Conservation (phyloP, 2,329 filamentous ascomycete species). For the Aureobasidium leucospermi region DNA sequence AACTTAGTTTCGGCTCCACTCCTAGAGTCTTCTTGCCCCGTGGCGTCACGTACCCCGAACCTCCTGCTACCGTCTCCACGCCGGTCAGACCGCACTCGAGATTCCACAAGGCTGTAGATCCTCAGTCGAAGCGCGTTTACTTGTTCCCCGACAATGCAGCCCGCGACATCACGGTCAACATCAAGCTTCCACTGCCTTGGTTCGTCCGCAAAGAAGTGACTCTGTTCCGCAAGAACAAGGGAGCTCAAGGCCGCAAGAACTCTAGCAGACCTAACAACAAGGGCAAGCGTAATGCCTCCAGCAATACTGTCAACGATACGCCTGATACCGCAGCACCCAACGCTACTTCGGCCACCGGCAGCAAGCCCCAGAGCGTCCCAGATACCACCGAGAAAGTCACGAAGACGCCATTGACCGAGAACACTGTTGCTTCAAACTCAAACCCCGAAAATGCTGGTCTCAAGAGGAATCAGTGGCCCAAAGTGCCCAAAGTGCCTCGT, state of each 20-base stretch:
- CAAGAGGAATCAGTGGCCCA: not conserved
- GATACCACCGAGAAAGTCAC: not conserved
- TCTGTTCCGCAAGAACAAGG: not conserved
- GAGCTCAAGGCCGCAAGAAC: not conserved
- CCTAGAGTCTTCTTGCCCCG: conserved; percentile 30
- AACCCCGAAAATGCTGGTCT: not conserved
- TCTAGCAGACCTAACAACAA: conserved; percentile 6
- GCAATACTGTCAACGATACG: not conserved
- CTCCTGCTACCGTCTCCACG: not conserved
- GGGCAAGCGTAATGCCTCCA: conserved; percentile 8
- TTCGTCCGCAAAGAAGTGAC: not conserved
- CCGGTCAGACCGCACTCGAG: not conserved
- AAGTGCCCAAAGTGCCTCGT: not conserved
- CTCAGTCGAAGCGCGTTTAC: not conserved
- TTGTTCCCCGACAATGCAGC: not conserved
- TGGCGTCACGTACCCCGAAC: conserved; percentile 19
- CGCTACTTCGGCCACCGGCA: not conserved
- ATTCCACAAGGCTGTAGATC: not conserved
- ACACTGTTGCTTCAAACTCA: not conserved
- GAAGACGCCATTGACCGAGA: not conserved
- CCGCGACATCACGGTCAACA: conserved; percentile 1
- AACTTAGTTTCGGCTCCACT: conserved; percentile 41
- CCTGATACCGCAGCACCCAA: not conserved
- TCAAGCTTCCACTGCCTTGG: not conserved
- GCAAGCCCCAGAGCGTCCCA: not conserved